A percentile compares a stretch with the other conserved stretches of the same genome.
Conservation (phyloP, 1,139 yeast species). For the Saccharomycopsis hybrid region DNA sequence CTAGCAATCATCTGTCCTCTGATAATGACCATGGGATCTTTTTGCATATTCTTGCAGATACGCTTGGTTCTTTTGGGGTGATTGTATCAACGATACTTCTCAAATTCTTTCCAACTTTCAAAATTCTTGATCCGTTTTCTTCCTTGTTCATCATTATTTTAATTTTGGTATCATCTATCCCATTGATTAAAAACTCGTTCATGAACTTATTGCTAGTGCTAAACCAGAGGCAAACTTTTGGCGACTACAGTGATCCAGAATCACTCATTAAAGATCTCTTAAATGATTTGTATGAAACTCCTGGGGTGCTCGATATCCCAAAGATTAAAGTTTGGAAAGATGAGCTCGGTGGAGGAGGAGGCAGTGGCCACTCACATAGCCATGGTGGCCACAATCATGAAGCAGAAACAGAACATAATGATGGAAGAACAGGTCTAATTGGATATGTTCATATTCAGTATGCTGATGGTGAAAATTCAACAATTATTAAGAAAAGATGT, state of each 20-base stretch:
- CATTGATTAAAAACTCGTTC: conserved; percentile 77
- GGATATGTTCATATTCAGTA: conserved; percentile 69
- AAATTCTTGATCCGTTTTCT: conserved; percentile 82
- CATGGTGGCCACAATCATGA: conserved; percentile 21
- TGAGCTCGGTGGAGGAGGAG: conserved; percentile 31
- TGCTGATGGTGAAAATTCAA: conserved; percentile 58
- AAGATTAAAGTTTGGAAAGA: conserved; percentile 91
- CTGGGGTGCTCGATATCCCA: conserved; percentile 79
- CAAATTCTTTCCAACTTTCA: conserved; percentile 45
- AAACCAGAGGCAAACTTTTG: conserved; percentile 22
- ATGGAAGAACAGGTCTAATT: conserved; percentile 28
- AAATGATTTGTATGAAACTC: conserved; percentile 58
- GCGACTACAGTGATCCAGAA: conserved; percentile 37
- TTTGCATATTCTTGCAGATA: conserved; percentile 88
- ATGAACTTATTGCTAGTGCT: conserved; percentile 62
- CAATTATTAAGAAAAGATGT: conserved; percentile 56
- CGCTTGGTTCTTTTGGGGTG: conserved; percentile 95
- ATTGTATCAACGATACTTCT: conserved; percentile 75
- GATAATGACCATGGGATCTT: conserved; percentile 96
- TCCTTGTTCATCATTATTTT: conserved; percentile 79
- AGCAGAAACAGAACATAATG: conserved; percentile 12
- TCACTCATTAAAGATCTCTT: conserved; percentile 54
- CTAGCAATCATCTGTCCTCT: conserved; percentile 1
- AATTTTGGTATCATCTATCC: conserved; percentile 76
- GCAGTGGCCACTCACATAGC: conserved; percentile 26